Percentiles rank a stretch among this genome's conserved stretches.
Evolutionary conservation across 164 flowering plant genomes (phyloP).

Genomic region (Tetracentron sinense): DNA sequence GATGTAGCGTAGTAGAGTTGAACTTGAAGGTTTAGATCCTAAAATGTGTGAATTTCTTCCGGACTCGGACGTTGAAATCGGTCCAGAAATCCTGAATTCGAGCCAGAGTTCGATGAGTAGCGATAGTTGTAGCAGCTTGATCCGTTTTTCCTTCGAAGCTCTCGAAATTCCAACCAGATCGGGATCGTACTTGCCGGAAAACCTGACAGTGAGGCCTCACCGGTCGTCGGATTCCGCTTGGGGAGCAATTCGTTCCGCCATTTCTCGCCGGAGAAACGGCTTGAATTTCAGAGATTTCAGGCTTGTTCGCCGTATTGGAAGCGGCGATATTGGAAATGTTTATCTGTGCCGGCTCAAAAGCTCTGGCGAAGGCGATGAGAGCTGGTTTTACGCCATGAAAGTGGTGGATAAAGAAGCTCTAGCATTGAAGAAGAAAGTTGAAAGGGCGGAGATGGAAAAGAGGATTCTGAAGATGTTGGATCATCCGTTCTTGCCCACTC

Average conservation of each 20-base stretch:
- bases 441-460: slow-evolving; percentile 66
- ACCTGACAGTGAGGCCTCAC: slow-evolving; percentile 43
- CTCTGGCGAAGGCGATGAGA: slow-evolving; percentile 8
- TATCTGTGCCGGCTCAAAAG: slow-evolving; percentile 54
- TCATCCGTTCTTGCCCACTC: too few species aligned
- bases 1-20: too few species aligned
- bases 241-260: slow-evolving; percentile 43
- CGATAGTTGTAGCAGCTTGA: slow-evolving; percentile 45
- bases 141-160: slow-evolving; percentile 48
- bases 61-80: slow-evolving; percentile 36
- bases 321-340: too few species aligned
- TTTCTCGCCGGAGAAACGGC: slow-evolving; percentile 20
- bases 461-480: slow-evolving; percentile 14
- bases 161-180: slow-evolving; percentile 8
- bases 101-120: slow-evolving; percentile 49
- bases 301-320: slow-evolving; percentile 59
- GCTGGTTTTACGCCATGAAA: slow-evolving; percentile 65
- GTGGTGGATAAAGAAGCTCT: slow-evolving; percentile 70
- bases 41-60: slow-evolving; percentile 29
- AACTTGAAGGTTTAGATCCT: neutral
- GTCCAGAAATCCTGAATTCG: slow-evolving; percentile 30
- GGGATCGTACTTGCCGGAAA: slow-evolving; percentile 25
- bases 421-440: slow-evolving; percentile 52
- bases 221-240: slow-evolving; percentile 60
- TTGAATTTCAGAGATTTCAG: slow-evolving; percentile 54